Evolutionary conservation across 164 flowering plant genomes (phyloP).

Genomic region (grape (Vitis vinifera)): DNA sequence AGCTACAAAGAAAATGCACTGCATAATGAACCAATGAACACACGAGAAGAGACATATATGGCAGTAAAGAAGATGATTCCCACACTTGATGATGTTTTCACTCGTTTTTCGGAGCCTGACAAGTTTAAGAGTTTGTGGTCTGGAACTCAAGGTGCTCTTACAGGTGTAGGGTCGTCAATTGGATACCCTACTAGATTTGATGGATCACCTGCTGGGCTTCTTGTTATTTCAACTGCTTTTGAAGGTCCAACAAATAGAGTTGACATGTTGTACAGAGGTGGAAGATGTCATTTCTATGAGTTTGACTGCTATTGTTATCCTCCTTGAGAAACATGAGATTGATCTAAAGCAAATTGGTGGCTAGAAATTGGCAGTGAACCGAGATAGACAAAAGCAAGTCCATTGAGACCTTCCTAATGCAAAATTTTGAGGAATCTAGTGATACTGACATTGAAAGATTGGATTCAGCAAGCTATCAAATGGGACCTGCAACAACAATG

Average conservation of each 20-base stretch:
- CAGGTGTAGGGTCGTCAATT: slow-evolving; percentile 94
- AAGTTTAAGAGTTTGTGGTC: slow-evolving; percentile 91
- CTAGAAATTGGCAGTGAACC: too few species aligned
- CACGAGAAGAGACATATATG: slow-evolving; percentile 78
- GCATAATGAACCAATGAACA: slow-evolving; percentile 92
- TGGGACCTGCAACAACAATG: too few species aligned
- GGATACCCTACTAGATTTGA: slow-evolving; percentile 68
- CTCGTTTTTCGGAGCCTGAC: slow-evolving; percentile 92
- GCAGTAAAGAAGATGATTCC: slow-evolving; percentile 96
- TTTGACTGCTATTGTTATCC: too few species aligned
- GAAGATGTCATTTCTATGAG: too few species aligned
- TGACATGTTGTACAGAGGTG: slow-evolving; percentile 78
- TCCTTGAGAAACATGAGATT: too few species aligned
- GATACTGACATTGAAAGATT: too few species aligned
- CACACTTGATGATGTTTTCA: slow-evolving; percentile 92
- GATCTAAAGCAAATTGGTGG: too few species aligned
- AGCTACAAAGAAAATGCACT: slow-evolving; percentile 90
- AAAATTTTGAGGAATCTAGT: too few species aligned
- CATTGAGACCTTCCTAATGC: too few species aligned
- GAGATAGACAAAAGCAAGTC: too few species aligned
- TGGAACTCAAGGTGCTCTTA: slow-evolving; percentile 93
- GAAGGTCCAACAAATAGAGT: slow-evolving; percentile 93
- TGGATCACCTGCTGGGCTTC: slow-evolving; percentile 63
- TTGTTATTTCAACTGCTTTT: slow-evolving; percentile 86
- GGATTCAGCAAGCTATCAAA: too few species aligned